Evolutionary conservation across 352 stramenopile genomes (phyloP).

Genomic region (Pythium folliculosum): DNA sequence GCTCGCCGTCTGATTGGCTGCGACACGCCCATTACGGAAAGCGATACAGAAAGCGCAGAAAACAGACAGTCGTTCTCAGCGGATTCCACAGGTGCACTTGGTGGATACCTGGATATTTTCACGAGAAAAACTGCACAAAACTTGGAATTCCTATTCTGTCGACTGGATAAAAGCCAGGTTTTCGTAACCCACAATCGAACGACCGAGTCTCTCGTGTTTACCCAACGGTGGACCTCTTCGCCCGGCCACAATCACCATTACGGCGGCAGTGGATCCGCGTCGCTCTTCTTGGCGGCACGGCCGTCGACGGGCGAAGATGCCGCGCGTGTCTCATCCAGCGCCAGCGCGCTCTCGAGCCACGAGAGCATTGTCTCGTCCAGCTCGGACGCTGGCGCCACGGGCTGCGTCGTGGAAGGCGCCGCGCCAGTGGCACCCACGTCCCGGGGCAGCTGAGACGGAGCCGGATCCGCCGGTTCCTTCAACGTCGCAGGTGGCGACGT

Average conservation of each 20-base stretch:
- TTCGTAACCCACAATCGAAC: constrained; percentile 4
- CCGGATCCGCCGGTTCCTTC: neutral
- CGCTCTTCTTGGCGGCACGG: neutral
- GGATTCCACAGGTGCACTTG: neutral
- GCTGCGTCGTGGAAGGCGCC: neutral
- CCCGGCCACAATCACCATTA: neutral
- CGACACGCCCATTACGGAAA: constrained; percentile 1
- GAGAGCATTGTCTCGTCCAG: constrained; percentile 27
- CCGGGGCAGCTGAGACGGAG: constrained; percentile 9
- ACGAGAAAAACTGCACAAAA: neutral
- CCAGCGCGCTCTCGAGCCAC: constrained; percentile 27
- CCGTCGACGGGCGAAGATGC: constrained; percentile 2
- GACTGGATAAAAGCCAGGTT: constrained; percentile 1
- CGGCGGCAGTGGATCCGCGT: neutral
- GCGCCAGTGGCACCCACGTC: neutral
- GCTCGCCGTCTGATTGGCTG: constrained; percentile 18
- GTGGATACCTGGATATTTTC: constrained; percentile 4
- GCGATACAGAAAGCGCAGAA: constrained; percentile 19
- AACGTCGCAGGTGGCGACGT: neutral
- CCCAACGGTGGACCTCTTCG: neutral
- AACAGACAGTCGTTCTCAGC: constrained; percentile 10
- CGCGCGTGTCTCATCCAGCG: constrained; percentile 24
- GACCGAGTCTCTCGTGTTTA: neutral
- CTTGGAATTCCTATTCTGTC: neutral
- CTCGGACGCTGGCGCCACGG: neutral